These are phyloP conservation scores for Colletotrichum chlorophyti DNA, from an alignment of 2,329 filamentous ascomycete species.

Conservation along the genomic window DNA sequence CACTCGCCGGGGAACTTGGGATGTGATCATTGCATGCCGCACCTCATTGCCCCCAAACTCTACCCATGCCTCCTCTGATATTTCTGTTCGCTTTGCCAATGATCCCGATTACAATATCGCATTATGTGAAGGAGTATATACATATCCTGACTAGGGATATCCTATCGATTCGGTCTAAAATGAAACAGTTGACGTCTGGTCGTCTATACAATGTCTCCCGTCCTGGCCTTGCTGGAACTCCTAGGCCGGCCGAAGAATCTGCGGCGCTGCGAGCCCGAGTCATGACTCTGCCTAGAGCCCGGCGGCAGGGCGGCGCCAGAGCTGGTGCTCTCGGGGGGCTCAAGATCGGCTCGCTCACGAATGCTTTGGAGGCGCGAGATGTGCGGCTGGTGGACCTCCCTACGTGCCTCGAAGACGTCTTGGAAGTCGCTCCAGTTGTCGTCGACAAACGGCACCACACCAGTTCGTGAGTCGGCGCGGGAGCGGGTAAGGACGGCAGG, in stretches of 20 bases:
- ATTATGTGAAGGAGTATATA: constrained; percentile 7
- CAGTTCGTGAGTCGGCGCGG: constrained; percentile 25
- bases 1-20: too few relatives aligned
- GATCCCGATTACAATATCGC: constrained; percentile 9
- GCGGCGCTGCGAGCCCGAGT: constrained; percentile 16
- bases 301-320: constrained; percentile 4
- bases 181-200: too few relatives aligned
- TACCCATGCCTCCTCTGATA: neutral
- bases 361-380: constrained; percentile 27
- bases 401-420: constrained; percentile 53
- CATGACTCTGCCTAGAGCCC: constrained; percentile 3
- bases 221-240: constrained; percentile 12
- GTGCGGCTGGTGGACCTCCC: constrained; percentile 41
- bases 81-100: constrained; percentile 7
- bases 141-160: neutral
- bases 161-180: neutral
- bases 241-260: constrained; percentile 22
- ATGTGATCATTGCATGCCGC: neutral
- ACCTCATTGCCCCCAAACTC: too few relatives aligned
- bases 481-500: constrained; percentile 34
- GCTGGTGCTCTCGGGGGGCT: constrained; percentile 5
- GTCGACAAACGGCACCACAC: constrained; percentile 35
- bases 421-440: constrained; percentile 47
- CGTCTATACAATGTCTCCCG: constrained; percentile 15
- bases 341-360: constrained; percentile 21